Evolutionary conservation across 1,284 basidiomycete species (phyloP), one percentile per base, ranked within the genome.

Genomic region (Naganishia liquefaciens): DNA sequence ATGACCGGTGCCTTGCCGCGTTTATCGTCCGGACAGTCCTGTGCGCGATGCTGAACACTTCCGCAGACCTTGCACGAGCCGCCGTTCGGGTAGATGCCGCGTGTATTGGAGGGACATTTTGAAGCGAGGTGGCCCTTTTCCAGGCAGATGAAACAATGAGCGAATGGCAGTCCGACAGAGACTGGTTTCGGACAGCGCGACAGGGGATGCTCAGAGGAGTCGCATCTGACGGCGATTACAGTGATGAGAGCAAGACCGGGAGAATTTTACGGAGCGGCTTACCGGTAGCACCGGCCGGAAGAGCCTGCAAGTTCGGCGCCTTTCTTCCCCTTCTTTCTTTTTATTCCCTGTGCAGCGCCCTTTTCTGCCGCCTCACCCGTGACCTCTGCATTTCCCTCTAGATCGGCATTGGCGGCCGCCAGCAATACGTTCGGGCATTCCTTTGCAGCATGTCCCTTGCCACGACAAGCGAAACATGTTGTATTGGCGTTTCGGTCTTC

Each of bases 141-240:
- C 2, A 85, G 85, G 74, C 93, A 97, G 39, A 97, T 88, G 74
- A 93, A 97, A 78, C 93, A 97, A 1, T 88, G 91, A 0, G 93
- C 93, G 73, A 86, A 93, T 0, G 93, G 93, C 3, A 93, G 83
- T 74, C 91, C 84, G 11, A 82, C 80, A 0, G 63, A 65, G 7
- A 44, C 39, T 1, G 84, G 82, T 70, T 86, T 86, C 66, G 82
- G 87, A 76, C 93, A 97, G 46, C 82, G 82, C 19, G 90, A 86
- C 2, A 97, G 83, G 11, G 83, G 88, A 71, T 97, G 93, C 66
- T 82, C 83, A 3, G 81, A 84, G 2, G 90, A 92, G 54, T 92
- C 90, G 73, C 93, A 97, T 68, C 93, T 93, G 74, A 11, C 43
- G 21, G 25, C 10, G 50, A 66, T 1, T 15, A 62, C 42, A 39